Evolutionary conservation across 306 rosid genomes (phyloP), one percentile per base, ranked within the genome.

Genomic region (Quercus gilva): DNA sequence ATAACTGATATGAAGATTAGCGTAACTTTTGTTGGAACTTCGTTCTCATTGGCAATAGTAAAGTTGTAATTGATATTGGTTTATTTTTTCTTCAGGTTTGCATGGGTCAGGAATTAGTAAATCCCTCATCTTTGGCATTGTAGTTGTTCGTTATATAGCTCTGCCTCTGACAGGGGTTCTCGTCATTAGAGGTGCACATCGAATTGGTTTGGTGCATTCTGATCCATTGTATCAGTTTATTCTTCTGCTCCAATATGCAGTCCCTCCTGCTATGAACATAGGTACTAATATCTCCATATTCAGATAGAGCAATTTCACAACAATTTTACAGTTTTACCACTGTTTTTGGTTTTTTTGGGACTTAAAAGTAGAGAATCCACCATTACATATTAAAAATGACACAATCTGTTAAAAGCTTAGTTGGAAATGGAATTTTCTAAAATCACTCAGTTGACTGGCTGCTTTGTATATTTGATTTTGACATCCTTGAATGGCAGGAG

Each of bases 211-310:
- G 64, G 88, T 86, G 76, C 89, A 75, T 17, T 15, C 81, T 8
- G 89, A 88, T 75, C 87, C 90, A 43, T 81, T 88, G 72, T 83
- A 88, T 69, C 80, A 58, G 70, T 86, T 88, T 79, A 81, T 88
- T 78, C 92, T 88, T 28, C 74, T 88, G 19, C 71, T 88, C 76
- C 92, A 85, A 71, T 88, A 76, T 79, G 84, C 88, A 43, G 51
- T 90, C 21, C 94, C 92, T 15, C 92, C 89, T 15, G 90, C 94
- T 52, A 83, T 88, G 89, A 85, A 57, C 76, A 90, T 85, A 71
- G 92, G 90, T 84, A 63, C 1, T 4, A 15, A 4, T 23, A 23
- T 23, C 11, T 58, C 15, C 10, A 58, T 28, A 59, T 59, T 59
- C 29, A 9, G 65, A 59, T 23, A 25, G 1, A 14, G 31, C 31